Conservation (phyloP, 805 yeast species). For the Metschnikowia dekortorum region DNA sequence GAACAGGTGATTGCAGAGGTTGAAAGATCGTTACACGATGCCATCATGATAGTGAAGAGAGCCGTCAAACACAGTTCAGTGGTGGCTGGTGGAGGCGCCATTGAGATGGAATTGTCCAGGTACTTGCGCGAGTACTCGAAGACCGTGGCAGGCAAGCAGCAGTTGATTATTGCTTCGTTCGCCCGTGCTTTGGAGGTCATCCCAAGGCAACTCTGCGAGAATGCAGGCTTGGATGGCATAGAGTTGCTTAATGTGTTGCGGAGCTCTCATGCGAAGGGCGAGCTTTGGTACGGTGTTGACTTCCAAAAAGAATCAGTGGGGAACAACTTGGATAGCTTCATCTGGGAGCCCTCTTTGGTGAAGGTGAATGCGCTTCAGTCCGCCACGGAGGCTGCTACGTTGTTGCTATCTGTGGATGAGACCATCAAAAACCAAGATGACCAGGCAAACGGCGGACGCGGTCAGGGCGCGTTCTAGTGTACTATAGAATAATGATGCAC, state of each 20-base stretch:
- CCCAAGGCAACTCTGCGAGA: slow-evolving; percentile 96
- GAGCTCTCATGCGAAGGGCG: slow-evolving; percentile 92
- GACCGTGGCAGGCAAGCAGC: slow-evolving; percentile 93
- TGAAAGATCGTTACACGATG: slow-evolving; percentile 95
- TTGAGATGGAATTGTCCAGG: slow-evolving; percentile 94
- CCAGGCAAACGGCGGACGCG: slow-evolving; percentile 53
- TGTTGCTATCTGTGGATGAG: slow-evolving; percentile 93
- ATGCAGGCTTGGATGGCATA: slow-evolving; percentile 98
- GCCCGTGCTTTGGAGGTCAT: slow-evolving; percentile 94
- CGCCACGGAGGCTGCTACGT: slow-evolving; percentile 95
- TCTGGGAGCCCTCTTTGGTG: slow-evolving; percentile 97
- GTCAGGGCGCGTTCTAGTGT: slow-evolving; percentile 53
- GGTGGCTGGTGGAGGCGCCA: slow-evolving; percentile 99
- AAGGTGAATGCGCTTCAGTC: slow-evolving; percentile 90
- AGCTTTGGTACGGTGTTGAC: slow-evolving; percentile 88
- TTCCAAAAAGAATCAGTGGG: slow-evolving; percentile 79
- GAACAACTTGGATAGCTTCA: slow-evolving; percentile 78
- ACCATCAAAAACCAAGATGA: slow-evolving; percentile 74
- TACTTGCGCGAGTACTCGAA: slow-evolving; percentile 82
- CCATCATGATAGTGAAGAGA: slow-evolving; percentile 96
- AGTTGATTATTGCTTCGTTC: slow-evolving; percentile 83
- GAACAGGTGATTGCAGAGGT: slow-evolving; percentile 98
- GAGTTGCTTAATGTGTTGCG: slow-evolving; percentile 86
- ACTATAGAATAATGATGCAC: slow-evolving; percentile 1
- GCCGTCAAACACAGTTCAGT: slow-evolving; percentile 81